phyloP scores from a whole-genome alignment of 2,329 filamentous ascomycete genomes.

The Thielaviopsis ethacetica region DNA sequence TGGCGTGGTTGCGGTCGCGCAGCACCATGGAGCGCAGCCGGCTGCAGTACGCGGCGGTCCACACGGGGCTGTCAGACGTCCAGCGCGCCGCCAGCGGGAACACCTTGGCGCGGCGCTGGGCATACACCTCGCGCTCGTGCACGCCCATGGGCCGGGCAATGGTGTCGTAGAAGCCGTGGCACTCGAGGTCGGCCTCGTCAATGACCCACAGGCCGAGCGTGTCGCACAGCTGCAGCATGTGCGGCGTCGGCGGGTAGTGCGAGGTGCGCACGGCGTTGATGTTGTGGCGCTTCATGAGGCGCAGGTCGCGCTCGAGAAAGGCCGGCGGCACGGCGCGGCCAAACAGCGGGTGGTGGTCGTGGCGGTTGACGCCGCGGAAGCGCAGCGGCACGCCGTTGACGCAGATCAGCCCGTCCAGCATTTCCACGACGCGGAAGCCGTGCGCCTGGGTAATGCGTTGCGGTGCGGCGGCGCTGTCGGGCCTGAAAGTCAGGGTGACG shows the following conservation, averaged over 20 bases:
- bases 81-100: constrained; percentile 25
- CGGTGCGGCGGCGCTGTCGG: constrained; percentile 15
- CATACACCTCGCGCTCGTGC: not conserved
- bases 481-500: constrained; percentile 16
- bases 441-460: constrained; percentile 28
- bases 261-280: constrained; percentile 54
- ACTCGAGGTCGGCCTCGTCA: constrained; percentile 38
- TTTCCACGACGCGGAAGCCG: constrained; percentile 47
- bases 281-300: constrained; percentile 52
- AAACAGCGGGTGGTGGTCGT: constrained; percentile 49
- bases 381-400: constrained; percentile 51
- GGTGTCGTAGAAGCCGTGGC: constrained; percentile 30
- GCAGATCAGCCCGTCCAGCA: constrained; percentile 42
- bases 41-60: constrained; percentile 50
- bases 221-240: constrained; percentile 44
- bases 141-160: not conserved
- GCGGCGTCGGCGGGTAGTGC: constrained; percentile 47
- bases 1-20: constrained; percentile 43
- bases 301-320: constrained; percentile 41
- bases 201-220: constrained; percentile 49
- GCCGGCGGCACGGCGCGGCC: constrained; percentile 46
- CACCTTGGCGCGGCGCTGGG: not conserved
- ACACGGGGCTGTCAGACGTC: constrained; percentile 42
- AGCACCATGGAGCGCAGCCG: constrained; percentile 47
- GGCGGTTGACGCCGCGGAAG: constrained; percentile 52